phyloP scores from a whole-genome alignment of 148 eudicot genomes.

The Linanthus parryae region DNA sequence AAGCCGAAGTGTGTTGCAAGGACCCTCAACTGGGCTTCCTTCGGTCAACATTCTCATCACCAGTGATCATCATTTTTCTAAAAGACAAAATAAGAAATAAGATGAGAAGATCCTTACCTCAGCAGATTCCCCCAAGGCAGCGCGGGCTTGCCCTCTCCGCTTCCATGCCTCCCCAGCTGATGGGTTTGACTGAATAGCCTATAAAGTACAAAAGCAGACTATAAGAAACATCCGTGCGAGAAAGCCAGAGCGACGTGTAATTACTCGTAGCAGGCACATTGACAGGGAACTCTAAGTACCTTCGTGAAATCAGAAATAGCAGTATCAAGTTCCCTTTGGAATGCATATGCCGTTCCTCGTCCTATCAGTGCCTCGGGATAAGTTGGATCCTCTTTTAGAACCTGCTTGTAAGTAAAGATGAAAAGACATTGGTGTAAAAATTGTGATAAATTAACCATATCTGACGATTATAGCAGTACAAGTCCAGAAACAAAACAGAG shows the following conservation, averaged over 20 bases:
- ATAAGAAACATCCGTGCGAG: neutral
- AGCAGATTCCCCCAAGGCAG: constrained; percentile 87
- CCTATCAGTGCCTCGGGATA: constrained; percentile 98
- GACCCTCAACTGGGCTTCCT: too few species aligned
- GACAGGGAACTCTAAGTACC: constrained; percentile 32
- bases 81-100: neutral
- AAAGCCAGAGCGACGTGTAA: neutral
- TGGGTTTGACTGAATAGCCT: constrained; percentile 83
- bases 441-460: constrained; percentile 5
- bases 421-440: neutral
- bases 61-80: too few species aligned
- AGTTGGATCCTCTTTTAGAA: constrained; percentile 77
- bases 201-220: constrained; percentile 12
- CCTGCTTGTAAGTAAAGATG: constrained; percentile 28
- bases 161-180: constrained; percentile 99
- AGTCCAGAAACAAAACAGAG: neutral
- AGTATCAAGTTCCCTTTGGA: constrained; percentile 87
- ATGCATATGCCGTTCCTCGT: constrained; percentile 98
- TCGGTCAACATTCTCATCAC: too few species aligned
- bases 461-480: neutral
- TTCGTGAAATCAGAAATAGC: constrained; percentile 94
- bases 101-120: constrained; percentile 39
- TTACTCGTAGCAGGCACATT: neutral
- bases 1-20: too few species aligned
- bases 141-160: constrained; percentile 97